Conservation (phyloP, 2,329 filamentous ascomycete genomes). For the Hymenoscyphus repandus region DNA sequence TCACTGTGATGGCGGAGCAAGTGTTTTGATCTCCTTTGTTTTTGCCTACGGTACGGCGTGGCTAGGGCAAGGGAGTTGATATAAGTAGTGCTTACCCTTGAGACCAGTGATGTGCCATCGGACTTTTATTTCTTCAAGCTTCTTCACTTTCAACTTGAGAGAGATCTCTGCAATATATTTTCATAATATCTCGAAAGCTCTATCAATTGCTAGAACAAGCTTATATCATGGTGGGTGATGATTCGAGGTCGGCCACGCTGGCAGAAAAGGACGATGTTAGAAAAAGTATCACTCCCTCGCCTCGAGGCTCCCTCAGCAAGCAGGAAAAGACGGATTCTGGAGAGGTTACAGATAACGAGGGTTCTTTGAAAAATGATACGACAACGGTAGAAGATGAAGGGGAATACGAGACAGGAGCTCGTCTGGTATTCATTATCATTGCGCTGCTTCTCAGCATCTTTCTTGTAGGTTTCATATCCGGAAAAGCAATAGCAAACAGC, state of each 20-base stretch:
- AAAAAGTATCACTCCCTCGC: constrained; percentile 16
- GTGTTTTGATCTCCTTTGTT: too few relatives aligned
- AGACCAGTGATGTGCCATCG: too few relatives aligned
- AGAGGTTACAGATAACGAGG: constrained; percentile 15
- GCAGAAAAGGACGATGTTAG: constrained; percentile 19
- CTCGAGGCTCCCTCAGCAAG: constrained; percentile 12
- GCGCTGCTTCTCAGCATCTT: constrained; percentile 45
- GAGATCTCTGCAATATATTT: too few relatives aligned
- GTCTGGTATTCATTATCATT: constrained; percentile 38
- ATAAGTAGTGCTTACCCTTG: too few relatives aligned
- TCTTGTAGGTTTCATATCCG: constrained; percentile 28
- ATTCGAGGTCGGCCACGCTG: constrained; percentile 20
- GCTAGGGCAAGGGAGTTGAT: too few relatives aligned
- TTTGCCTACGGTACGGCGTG: too few relatives aligned
- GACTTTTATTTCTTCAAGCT: too few relatives aligned
- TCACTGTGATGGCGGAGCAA: too few relatives aligned
- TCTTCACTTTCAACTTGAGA: too few relatives aligned
- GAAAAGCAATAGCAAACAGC: constrained; percentile 1
- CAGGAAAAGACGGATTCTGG: constrained; percentile 12
- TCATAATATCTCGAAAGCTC: too few relatives aligned
- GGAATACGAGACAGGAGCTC: constrained; percentile 27
- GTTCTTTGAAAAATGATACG: constrained; percentile 8
- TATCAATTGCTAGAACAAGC: too few relatives aligned
- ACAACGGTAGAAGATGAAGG: constrained; percentile 11
- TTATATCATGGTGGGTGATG: constrained; percentile 2